Evolutionary conservation across 257 asterid species (phyloP).

Genomic region (Primulina tabacum): DNA sequence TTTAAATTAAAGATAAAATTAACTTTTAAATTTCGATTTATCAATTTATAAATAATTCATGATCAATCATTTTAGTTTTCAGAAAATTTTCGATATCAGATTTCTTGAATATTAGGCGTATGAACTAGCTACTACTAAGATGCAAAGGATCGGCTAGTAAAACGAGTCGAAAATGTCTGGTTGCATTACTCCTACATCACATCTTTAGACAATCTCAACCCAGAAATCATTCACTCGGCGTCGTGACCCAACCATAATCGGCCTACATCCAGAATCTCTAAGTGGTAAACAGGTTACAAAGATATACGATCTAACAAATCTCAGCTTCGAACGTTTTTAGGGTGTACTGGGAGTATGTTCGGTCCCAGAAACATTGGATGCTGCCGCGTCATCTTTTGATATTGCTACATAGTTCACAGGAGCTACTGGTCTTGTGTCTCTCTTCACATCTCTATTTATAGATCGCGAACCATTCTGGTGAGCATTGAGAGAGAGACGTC

Average conservation of each 20-base stretch:
- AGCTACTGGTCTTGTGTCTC: constrained; percentile 52
- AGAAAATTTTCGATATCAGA: neutral
- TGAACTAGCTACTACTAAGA: neutral
- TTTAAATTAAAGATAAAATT: too few relatives aligned
- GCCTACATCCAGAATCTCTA: constrained; percentile 13
- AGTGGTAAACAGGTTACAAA: constrained; percentile 12
- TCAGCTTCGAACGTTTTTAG: constrained; percentile 4
- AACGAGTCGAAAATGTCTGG: neutral
- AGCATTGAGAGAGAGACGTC: constrained; percentile 54
- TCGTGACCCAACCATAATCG: constrained; percentile 13
- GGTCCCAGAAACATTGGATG: constrained; percentile 38
- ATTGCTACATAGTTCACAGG: constrained; percentile 64
- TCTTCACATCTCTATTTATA: constrained; percentile 46
- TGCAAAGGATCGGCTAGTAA: neutral
- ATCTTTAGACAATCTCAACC: constrained; percentile 19
- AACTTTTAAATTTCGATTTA: too few relatives aligned
- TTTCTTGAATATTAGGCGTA: neutral
- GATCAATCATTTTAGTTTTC: too few relatives aligned
- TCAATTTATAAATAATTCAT: too few relatives aligned
- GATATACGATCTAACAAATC: neutral
- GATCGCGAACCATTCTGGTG: constrained; percentile 60
- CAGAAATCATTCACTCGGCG: neutral
- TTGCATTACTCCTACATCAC: neutral
- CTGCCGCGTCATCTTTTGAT: constrained; percentile 48
- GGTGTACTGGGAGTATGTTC: constrained; percentile 26